Base-by-base conservation (phyloP, 441 rosid genomes). In the California macrophylla region DNA sequence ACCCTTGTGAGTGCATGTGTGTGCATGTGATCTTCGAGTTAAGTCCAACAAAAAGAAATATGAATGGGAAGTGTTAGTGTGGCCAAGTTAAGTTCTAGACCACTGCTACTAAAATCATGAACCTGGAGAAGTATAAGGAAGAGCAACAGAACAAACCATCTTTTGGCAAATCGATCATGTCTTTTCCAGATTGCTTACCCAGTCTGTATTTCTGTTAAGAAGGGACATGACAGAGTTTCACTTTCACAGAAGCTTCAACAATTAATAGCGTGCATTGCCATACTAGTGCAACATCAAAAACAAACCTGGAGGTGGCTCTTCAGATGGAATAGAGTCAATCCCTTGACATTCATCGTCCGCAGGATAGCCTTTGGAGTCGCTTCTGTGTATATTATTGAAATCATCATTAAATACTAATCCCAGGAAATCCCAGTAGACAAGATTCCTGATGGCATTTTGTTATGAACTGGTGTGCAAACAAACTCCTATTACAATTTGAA, bases 251-350 rank as follows among this genome's bases (percentile, higher is more conserved):
- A 77, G 64, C 38, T 30, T 3, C 26, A 18, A 50, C 40, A 70
- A 56, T 40, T 38, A 23, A 45, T 12, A 6, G 20, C 20, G 18
- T 0, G 58, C 62, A 29, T 32, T 15, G 58, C 18, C 26, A 64
- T 69, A 26, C 66, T 18, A 61, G 61, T 63, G 34, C 3, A 52
- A 70, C 45, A 58, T 68, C 23, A 38, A 67, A 66, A 62, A 18
- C 3, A 34, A 73, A 87, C 93, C 93, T 88, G 93, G 60, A 88
- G 93, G 77, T 86, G 93, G 74, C 86, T 82, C 79, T 88, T 88
- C 60, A 88, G 73, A 70, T 88, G 93, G 77, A 84, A 88, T 74
- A 88, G 89, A 21, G 89, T 88, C 47, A 88, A 76, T 30, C 90
- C 93, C 71, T 86, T 88, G 65, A 86, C 90, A 47, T 85, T 85